A percentile compares a stretch with the other conserved stretches of the same genome.
Conservation (phyloP, 2,329 filamentous ascomycete genomes). For the Periconia sp. region DNA sequence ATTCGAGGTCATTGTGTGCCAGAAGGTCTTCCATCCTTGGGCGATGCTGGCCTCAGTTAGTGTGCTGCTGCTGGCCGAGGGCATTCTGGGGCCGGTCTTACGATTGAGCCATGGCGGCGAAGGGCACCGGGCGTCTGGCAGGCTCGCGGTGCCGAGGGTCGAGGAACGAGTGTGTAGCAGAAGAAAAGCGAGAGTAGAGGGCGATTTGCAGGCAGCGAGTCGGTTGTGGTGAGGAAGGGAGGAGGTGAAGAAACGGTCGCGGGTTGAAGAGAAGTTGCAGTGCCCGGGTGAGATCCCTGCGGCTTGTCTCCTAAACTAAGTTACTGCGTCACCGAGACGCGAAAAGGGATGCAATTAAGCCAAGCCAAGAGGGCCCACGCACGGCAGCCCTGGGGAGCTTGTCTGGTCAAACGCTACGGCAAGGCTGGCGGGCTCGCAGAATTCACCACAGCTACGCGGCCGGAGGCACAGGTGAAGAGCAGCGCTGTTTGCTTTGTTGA, state of each 20-base stretch:
- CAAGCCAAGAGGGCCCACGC: slow-evolving; percentile 6
- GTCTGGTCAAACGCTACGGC: slow-evolving; percentile 4
- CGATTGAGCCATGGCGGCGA: slow-evolving; percentile 41
- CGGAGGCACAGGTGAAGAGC: no score
- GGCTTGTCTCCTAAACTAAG: slow-evolving; percentile 10
- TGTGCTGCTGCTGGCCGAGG: slow-evolving; percentile 1
- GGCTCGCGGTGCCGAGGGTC: slow-evolving; percentile 12
- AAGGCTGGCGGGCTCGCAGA: slow-evolving; percentile 5
- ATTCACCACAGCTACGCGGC: no score
- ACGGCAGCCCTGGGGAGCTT: no score
- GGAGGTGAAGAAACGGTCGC: slow-evolving; percentile 7
- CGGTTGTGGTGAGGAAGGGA: background rate
- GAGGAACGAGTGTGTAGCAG: slow-evolving; percentile 2
- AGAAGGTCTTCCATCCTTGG: slow-evolving; percentile 81
- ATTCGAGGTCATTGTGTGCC: slow-evolving; percentile 81
- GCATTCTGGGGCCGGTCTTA: slow-evolving; percentile 25
- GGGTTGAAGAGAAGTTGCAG: slow-evolving; percentile 13
- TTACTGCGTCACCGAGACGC: slow-evolving; percentile 13
- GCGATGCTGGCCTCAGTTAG: slow-evolving; percentile 42
- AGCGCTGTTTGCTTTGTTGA: no score
- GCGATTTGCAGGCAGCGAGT: slow-evolving; percentile 1
- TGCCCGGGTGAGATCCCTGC: slow-evolving; percentile 13
- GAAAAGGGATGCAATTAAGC: slow-evolving; percentile 23
- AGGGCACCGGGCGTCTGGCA: slow-evolving; percentile 3
- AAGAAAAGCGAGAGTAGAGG: slow-evolving; percentile 2